Conservation (phyloP, 306 rosid species). For the Rosa rugosa region DNA sequence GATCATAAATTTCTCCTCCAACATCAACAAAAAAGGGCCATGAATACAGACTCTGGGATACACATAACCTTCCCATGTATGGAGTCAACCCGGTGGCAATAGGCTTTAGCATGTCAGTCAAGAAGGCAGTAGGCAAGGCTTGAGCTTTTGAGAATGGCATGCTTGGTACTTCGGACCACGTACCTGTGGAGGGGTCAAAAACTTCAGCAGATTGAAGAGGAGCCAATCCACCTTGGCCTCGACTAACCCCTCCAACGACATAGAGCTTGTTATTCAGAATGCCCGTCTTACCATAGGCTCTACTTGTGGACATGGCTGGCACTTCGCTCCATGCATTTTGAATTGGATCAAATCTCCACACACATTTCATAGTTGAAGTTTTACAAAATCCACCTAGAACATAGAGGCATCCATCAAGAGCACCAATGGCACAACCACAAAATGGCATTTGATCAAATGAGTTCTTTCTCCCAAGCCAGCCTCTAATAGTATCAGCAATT, state of each 20-base stretch:
- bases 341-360: constrained; percentile 74
- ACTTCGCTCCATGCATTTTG: constrained; percentile 70
- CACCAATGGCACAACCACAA: constrained; percentile 85
- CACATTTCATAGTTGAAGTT: constrained; percentile 74
- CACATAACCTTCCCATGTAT: constrained; percentile 81
- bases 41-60: constrained; percentile 84
- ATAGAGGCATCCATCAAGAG: constrained; percentile 81
- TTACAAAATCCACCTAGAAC: constrained; percentile 90
- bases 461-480: constrained; percentile 78
- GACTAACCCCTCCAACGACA: constrained; percentile 94
- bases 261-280: constrained; percentile 81
- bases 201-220: constrained; percentile 97
- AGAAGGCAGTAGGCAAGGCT: constrained; percentile 68
- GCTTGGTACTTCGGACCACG: constrained; percentile 77
- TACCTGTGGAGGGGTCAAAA: constrained; percentile 65
- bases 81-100: constrained; percentile 89
- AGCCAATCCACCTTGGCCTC: constrained; percentile 69
- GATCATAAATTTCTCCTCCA: constrained; percentile 94
- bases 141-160: constrained; percentile 95
- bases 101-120: constrained; percentile 88
- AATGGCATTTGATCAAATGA: constrained; percentile 82
- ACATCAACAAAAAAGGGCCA: constrained; percentile 98
- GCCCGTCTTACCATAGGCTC: constrained; percentile 91
- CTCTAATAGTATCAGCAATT: constrained; percentile 71
- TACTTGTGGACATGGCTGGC: constrained; percentile 70